Base-by-base conservation (phyloP, 495 filamentous ascomycete species). In the Penicillium turbatum region DNA sequence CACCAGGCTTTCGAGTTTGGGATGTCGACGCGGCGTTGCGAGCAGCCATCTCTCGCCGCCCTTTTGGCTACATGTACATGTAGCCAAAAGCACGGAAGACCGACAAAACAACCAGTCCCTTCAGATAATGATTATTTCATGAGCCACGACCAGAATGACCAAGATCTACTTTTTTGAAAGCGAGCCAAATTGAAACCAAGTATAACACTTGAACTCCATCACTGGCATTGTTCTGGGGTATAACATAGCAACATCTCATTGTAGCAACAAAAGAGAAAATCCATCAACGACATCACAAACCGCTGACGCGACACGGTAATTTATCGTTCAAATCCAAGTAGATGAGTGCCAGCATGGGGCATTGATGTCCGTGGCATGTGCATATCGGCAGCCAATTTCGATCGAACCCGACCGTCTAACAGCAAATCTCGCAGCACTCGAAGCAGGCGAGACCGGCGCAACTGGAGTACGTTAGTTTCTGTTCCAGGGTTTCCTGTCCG, bases 351-450 rank as follows among this genome's bases (percentile, higher is more conserved):
- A 26, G 13, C 21, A 29, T 16, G 21, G 13, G 16, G 19, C 11
- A 1, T 41, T 6, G 5, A 34, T 15, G 24, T 35, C 31, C 6
- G 21, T 39, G 21, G n/a, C 27, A 8, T 2, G 17, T 10, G 15
- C 37, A 19, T 15, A 42, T 51, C 29, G 11, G 27, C 17, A 17
- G 29, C 19, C 48, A 51, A 6, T 17, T 31, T 26, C n/a, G 19
- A 40, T 43, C 24, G n/a, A 11, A 35, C 32, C 32, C 17, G 31
- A 39, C 32, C 30, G 31, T 61, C 48, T 76, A 76, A 48, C 73
- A 75, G 70, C 73, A 77, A 32, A 66, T 66, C 56, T 77, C 72
- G 36, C 63, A 69, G 66, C 73, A 77, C 60, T 75, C 73, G 67
- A 73, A 74, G 59, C 71, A 72, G 32, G 63, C 61, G 47, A 74